Evolutionary conservation across 306 rosid genomes (phyloP), one percentile per base, ranked within the genome.

Genomic region (Casuarina equisetifolia): DNA sequence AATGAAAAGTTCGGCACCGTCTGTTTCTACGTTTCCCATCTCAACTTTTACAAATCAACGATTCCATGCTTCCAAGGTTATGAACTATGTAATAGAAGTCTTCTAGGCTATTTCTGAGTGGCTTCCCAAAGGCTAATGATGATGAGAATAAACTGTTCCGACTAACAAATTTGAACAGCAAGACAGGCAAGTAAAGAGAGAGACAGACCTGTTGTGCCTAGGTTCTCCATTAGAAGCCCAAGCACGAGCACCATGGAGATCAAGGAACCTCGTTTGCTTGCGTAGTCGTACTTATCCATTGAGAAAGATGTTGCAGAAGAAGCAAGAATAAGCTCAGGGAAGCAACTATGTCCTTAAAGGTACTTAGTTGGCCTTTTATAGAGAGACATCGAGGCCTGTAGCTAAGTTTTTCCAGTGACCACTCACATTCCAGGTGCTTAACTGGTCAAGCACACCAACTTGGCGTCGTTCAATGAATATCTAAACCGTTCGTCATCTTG

Each of bases 141-240:
- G 32, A 25, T 0, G 32, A 25, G 32, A 25, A 25, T 25, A 25
- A 25, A 25, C 32, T 25, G 32, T 25, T 25, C 32, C 32, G 32
- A 25, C 32, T 25, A 25, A 25, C 32, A 25, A 25, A 25, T 25
- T 25, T 25, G 32, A 25, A 25, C 32, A 25, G 32, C 32, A 25
- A 25, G 1, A 25, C 32, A 25, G 32, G 32, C 32, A 25, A 25
- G 32, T 25, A 0, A 17, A 62, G 53, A 49, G 39, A 19, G 44
- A 62, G 69, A 76, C 25, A 44, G 9, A 85, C 84, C 82, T 79
- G 84, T 70, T 49, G 36, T 73, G 69, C 2, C 50, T 9, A 64
- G 9, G 70, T 44, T 20, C 15, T 64, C 42, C 40, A 73, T 50
- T 11, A 77, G 78, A 61, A 85, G 70, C 76, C 48, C 77, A 32